phyloP scores from a whole-genome alignment of 169 alveolate genomes.

The Toxoplasma gondii region DNA sequence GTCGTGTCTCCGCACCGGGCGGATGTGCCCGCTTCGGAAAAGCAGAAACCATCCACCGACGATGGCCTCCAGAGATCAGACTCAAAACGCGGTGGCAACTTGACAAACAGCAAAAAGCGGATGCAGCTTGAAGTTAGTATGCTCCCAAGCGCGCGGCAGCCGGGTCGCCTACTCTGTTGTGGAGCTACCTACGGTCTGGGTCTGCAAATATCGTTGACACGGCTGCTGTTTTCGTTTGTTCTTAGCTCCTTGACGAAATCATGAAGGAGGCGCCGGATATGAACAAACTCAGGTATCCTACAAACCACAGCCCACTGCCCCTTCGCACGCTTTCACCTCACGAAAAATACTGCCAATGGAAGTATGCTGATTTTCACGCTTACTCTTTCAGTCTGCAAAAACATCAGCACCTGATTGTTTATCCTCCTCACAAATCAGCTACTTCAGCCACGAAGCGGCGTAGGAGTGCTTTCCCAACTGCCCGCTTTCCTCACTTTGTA shows the following conservation, averaged over 20 bases:
- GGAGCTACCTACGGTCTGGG: not conserved
- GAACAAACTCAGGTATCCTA: slow-evolving; percentile 33
- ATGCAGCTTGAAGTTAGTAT: slow-evolving; percentile 55
- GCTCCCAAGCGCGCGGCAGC: not conserved
- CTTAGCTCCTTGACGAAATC: slow-evolving; percentile 47
- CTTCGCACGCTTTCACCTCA: not conserved
- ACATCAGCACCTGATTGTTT: too few species aligned
- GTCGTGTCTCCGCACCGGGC: not conserved
- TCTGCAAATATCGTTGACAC: not conserved
- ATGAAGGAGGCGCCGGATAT: slow-evolving; percentile 53
- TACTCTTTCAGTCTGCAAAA: too few species aligned
- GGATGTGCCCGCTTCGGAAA: slow-evolving; percentile 9
- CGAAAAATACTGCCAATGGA: too few species aligned
- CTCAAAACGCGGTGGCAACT: not conserved
- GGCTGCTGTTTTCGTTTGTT: not conserved
- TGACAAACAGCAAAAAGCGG: slow-evolving; percentile 40
- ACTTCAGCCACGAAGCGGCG: too few species aligned
- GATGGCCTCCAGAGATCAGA: slow-evolving; percentile 12
- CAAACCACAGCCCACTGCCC: not conserved
- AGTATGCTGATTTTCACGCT: too few species aligned
- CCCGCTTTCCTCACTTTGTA: too few species aligned
- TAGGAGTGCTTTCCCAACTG: too few species aligned
- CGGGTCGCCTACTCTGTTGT: too few species aligned
- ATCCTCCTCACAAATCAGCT: too few species aligned
- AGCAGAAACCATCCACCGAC: not conserved